A percentile compares a stretch with the other conserved stretches of the same genome.
Conservation (phyloP, 768 basidiomycete species). For the Suillus alpinus region DNA sequence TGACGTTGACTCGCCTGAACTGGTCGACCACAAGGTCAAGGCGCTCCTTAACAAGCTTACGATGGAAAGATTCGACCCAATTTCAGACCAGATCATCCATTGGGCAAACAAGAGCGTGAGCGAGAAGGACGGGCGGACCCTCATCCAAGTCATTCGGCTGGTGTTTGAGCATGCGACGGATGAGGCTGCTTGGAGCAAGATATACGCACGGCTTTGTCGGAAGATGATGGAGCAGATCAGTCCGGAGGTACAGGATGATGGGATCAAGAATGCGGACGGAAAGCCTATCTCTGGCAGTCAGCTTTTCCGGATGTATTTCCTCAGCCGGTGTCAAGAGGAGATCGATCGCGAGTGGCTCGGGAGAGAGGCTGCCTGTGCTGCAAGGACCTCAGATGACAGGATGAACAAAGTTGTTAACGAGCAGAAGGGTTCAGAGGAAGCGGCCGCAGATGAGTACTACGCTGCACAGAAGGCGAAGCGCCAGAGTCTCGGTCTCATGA, state of each 20-base stretch:
- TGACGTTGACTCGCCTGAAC: constrained; percentile 72
- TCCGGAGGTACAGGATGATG: constrained; percentile 82
- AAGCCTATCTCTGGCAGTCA: constrained; percentile 89
- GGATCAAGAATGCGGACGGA: constrained; percentile 76
- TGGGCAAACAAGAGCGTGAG: constrained; percentile 94
- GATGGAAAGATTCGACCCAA: constrained; percentile 94
- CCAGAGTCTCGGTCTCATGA: constrained; percentile 93
- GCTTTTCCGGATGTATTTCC: constrained; percentile 93
- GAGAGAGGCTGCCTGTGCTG: constrained; percentile 80
- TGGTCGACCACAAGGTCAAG: constrained; percentile 93
- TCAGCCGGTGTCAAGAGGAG: constrained; percentile 96
- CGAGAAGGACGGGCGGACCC: constrained; percentile 89
- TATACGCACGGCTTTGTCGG: constrained; percentile 94
- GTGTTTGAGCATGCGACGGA: constrained; percentile 98
- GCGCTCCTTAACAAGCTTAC: constrained; percentile 91
- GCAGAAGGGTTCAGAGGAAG: constrained; percentile 50
- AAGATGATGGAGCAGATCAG: constrained; percentile 96
- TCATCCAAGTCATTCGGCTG: constrained; percentile 93
- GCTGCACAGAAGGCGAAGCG: constrained; percentile 96
- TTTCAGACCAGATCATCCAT: constrained; percentile 89
- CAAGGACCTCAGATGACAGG: constrained; percentile 80
- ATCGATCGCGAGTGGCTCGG: constrained; percentile 94
- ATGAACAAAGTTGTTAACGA: constrained; percentile 70
- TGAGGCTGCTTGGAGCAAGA: constrained; percentile 92
- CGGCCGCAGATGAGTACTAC: constrained; percentile 95